phyloP scores from a whole-genome alignment of 352 stramenopile genomes.

The Phytopythium helicoides region DNA sequence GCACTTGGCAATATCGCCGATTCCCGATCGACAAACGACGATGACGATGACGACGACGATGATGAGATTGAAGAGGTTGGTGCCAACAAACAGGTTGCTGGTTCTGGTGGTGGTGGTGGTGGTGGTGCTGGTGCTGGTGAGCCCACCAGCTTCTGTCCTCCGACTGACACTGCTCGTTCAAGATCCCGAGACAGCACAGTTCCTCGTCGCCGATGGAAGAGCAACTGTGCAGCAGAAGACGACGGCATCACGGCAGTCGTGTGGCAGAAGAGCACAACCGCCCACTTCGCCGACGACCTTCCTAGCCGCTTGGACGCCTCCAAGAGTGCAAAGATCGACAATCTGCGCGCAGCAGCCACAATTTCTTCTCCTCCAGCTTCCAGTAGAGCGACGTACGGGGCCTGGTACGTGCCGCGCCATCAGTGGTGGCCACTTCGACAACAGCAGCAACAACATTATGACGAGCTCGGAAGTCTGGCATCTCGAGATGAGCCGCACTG shows the following conservation, averaged over 20 bases:
- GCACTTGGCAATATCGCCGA: slow-evolving; percentile 19
- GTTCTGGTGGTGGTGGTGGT: no score
- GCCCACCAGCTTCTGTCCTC: not conserved
- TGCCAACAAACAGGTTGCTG: not conserved
- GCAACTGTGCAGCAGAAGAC: not conserved
- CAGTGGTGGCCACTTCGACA: slow-evolving; percentile 53
- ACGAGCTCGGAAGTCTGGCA: slow-evolving; percentile 13
- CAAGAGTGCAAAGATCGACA: not conserved
- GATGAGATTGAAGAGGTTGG: slow-evolving; percentile 12
- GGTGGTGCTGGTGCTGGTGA: no score
- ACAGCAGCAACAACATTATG: slow-evolving; percentile 27
- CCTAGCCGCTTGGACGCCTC: slow-evolving; percentile 10
- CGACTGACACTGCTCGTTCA: no score
- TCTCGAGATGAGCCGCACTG: slow-evolving; percentile 13
- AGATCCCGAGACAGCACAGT: not conserved
- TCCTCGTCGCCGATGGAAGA: not conserved
- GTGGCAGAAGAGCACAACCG: slow-evolving; percentile 44
- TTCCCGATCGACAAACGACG: slow-evolving; percentile 4
- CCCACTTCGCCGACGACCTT: slow-evolving; percentile 38
- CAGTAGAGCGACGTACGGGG: slow-evolving; percentile 34
- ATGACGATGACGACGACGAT: slow-evolving; percentile 21
- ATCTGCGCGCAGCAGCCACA: not conserved
- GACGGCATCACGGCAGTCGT: slow-evolving; percentile 24
- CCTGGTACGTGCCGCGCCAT: slow-evolving; percentile 53
- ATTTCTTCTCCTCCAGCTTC: not conserved